Conservation (phyloP, 805 yeast species). For the Sugiyamaella americana region DNA sequence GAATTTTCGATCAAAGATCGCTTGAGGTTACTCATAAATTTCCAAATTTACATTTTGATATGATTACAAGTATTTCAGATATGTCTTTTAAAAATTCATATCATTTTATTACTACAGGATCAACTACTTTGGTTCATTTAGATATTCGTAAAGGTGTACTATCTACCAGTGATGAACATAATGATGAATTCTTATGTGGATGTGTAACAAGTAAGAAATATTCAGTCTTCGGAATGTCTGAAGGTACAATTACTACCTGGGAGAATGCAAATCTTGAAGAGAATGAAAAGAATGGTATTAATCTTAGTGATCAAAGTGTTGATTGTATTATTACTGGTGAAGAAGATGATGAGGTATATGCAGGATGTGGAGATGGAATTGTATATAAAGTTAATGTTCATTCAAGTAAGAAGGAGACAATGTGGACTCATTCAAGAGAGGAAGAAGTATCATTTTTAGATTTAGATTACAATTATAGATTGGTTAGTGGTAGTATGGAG, state of each 20-base stretch:
- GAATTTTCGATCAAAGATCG: constrained; percentile 53
- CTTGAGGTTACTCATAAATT: constrained; percentile 47
- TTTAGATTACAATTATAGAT: constrained; percentile 71
- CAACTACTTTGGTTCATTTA: constrained; percentile 71
- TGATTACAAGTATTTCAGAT: constrained; percentile 61
- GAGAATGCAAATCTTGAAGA: constrained; percentile 46
- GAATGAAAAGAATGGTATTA: constrained; percentile 77
- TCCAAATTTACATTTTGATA: constrained; percentile 57
- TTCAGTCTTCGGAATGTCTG: constrained; percentile 81
- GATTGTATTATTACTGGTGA: constrained; percentile 23
- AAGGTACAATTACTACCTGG: constrained; percentile 87
- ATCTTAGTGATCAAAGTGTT: constrained; percentile 39
- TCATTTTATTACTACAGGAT: constrained; percentile 74
- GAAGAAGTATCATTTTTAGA: constrained; percentile 72
- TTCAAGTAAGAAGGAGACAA: constrained; percentile 43
- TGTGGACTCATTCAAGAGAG: constrained; percentile 20
- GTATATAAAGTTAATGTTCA: constrained; percentile 62
- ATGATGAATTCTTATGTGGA: constrained; percentile 81
- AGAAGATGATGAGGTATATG: constrained; percentile 22
- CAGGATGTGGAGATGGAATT: constrained; percentile 34
- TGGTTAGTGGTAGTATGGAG: constrained; percentile 81
- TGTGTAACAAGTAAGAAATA: constrained; percentile 57
- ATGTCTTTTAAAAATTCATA: constrained; percentile 68
- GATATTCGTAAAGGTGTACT: constrained; percentile 71
- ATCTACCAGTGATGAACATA: constrained; percentile 78